Base-by-base conservation (phyloP, 2,329 filamentous ascomycete genomes). In the Massarina eburnea region DNA sequence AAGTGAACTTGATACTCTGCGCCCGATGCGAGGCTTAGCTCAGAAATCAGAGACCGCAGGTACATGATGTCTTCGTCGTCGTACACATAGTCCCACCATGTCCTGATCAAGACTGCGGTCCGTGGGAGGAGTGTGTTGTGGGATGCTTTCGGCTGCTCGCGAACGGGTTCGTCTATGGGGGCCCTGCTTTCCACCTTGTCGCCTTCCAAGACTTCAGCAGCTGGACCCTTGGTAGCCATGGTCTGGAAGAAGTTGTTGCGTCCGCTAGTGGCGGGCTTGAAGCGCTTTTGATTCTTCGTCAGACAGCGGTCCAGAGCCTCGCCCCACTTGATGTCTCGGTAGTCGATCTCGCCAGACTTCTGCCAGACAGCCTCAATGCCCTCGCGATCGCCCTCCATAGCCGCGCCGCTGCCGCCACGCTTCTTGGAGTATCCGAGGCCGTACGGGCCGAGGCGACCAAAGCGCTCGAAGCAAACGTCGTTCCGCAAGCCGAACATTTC, bases 381-480 rank as follows among this genome's bases (percentile, higher is more conserved):
- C 54, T 94, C 88, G 39, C 80, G 83, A 52, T 96, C 88, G 18
- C 90, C 90, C 59, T 91, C 84, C 68, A 95, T 81, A 9, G 89
- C 91, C n/a, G 88, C 84, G 4, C 92, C 91, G 20, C 87, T 83
- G 1, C 92, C 92, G 10, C 92, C 92, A 53, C 80, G 83, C 46
- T 84, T 83, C 26, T 80, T 76, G 24, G 87, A 89, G 68, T 97
- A 97, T 8, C 92, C 92, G 50, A 90, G 82, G 0, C 92, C 92
- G 58, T 99, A 99, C 0, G 92, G 88, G 0, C 89, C 91, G 22
- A 94, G 82, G 52, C 91, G 82, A 3, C 92, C 92, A 65, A 89
- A 95, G 2, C 94, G 81, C 57, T 99, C 94, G 64, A 96, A 96
- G 73, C 94, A 99, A 37, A 96, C 82, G 60, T 95, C 86, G 55